Base-by-base conservation (phyloP, 2,329 filamentous ascomycete species). In the Blastomyces percursus region DNA sequence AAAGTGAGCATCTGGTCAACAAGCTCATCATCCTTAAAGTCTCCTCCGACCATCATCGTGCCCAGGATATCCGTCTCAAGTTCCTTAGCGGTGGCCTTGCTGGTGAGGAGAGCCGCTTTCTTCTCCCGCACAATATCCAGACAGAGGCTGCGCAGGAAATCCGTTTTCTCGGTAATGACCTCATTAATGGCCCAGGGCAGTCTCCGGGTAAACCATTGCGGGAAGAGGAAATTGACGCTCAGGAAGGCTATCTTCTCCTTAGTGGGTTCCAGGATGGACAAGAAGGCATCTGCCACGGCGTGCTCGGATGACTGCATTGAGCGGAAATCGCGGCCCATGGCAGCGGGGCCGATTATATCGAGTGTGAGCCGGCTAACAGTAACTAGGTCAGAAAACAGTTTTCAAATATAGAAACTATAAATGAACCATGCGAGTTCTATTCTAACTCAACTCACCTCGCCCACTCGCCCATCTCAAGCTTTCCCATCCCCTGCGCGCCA, bases 281-380 rank as follows among this genome's bases (percentile, higher is more conserved):
- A 72, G 68, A 84, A 85, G 9, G 77, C 81, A 51, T 76, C 71
- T 50, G 78, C 79, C n/a, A 85, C 76, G 63, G 79, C 77, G 68
- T 81, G 83, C 52, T 78, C 71, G 0, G 79, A 78, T 60, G 83
- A 75, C 5, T 77, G 70, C 1, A 85, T 71, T 0, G 81, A 76
- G 56, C 79, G 74, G 66, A 85, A 85, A 65, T 84, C 82, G 32
- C 80, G 76, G 8, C 81, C 81, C 76, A 84, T 80, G 16, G 81
- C 82, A 1, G 81, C 81, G 0, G 81, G 72, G 1, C 82, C 82
- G 59, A 85, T 85, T 54, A 85, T 82, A 64, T 85, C 82, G 9
- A 85, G 77, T 0, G 82, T 83, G 1, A 81, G 78, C 2, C 82
- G 79, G 44, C 72, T 74, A 54, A 24, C 4, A n/a, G 2, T n/a